A percentile compares a stretch with the other conserved stretches of the same genome.
phyloP scores from a whole-genome alignment of 2,329 filamentous ascomycete genomes.

The Penicillium sp. region DNA sequence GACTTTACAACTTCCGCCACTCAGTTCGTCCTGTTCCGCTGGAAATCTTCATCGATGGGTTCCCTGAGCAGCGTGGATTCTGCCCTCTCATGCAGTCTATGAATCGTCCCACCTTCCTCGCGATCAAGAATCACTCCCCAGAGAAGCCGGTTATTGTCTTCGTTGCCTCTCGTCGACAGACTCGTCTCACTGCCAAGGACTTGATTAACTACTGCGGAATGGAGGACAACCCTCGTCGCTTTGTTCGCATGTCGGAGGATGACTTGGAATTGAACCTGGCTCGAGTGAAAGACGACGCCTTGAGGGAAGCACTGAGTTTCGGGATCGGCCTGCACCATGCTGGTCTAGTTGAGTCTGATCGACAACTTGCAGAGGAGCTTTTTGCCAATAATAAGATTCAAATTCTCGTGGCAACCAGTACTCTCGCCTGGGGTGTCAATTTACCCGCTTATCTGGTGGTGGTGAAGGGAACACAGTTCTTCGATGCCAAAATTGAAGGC shows the following conservation, averaged over 20 bases:
- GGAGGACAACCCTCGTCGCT: conserved; percentile 95
- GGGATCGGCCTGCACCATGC: conserved; percentile 97
- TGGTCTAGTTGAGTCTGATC: conserved; percentile 91
- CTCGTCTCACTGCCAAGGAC: conserved; percentile 91
- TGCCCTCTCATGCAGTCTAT: conserved; percentile 98
- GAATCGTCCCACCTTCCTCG: conserved; percentile 95
- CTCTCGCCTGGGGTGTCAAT: conserved; percentile 97
- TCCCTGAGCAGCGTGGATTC: conserved; percentile 92
- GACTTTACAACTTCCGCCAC: conserved; percentile 94
- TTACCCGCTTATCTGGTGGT: conserved; percentile 94
- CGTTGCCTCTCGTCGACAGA: conserved; percentile 92
- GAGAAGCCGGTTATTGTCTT: conserved; percentile 98
- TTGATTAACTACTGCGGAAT: conserved; percentile 97
- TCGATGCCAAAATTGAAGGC: conserved; percentile 94
- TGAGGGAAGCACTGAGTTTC: conserved; percentile 94
- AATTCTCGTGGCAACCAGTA: conserved; percentile 92
- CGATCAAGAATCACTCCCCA: conserved; percentile 94
- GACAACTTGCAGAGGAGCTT: conserved; percentile 88
- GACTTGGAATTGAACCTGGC: conserved; percentile 86
- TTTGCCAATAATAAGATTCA: conserved; percentile 99
- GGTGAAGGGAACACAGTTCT: conserved; percentile 97
- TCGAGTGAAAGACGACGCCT: conserved; percentile 87
- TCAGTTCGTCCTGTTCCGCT: conserved; percentile 94
- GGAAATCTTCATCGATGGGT: conserved; percentile 96
- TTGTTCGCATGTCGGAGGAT: conserved; percentile 92